A percentile compares a stretch with the other conserved stretches of the same genome.
These are phyloP conservation scores for Capsicum pubescens DNA, from an alignment of 257 asterid genomes.

Conservation along the genomic window DNA sequence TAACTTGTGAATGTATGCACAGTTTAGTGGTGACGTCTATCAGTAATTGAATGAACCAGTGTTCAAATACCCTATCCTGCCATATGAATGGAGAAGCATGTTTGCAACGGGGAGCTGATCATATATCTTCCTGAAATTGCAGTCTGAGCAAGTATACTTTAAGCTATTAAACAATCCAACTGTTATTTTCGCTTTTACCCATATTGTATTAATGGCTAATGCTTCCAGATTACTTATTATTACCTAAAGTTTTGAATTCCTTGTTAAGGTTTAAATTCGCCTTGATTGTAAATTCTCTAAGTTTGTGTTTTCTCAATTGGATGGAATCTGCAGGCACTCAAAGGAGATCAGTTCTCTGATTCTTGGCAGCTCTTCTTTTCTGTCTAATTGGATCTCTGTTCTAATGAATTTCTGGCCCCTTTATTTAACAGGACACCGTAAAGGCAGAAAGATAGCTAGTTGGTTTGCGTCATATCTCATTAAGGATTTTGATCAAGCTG, in stretches of 20 bases:
- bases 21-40: neutral
- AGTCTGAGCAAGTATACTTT: slow-evolving; percentile 18
- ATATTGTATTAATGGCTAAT: neutral
- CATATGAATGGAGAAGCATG: slow-evolving; percentile 11
- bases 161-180: neutral
- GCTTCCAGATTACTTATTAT: neutral
- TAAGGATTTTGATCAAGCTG: slow-evolving; percentile 63
- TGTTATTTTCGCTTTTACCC: neutral
- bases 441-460: slow-evolving; percentile 76
- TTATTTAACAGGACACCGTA: slow-evolving; percentile 62
- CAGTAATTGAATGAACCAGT: slow-evolving; percentile 20
- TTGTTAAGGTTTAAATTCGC: neutral
- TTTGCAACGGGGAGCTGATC: neutral
- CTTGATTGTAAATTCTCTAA: neutral
- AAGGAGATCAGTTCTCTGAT: neutral
- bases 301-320: neutral
- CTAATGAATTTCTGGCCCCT: slow-evolving; percentile 17
- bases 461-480: slow-evolving; percentile 77
- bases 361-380: neutral
- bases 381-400: slow-evolving; percentile 16
- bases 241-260: neutral
- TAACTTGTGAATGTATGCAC: neutral
- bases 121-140: neutral
- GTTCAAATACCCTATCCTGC: neutral
- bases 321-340: slow-evolving; percentile 10